A percentile compares a stretch with the other conserved stretches of the same genome.
Conservation (phyloP, 2,329 filamentous ascomycete genomes). For the Albifimbria verrucaria region DNA sequence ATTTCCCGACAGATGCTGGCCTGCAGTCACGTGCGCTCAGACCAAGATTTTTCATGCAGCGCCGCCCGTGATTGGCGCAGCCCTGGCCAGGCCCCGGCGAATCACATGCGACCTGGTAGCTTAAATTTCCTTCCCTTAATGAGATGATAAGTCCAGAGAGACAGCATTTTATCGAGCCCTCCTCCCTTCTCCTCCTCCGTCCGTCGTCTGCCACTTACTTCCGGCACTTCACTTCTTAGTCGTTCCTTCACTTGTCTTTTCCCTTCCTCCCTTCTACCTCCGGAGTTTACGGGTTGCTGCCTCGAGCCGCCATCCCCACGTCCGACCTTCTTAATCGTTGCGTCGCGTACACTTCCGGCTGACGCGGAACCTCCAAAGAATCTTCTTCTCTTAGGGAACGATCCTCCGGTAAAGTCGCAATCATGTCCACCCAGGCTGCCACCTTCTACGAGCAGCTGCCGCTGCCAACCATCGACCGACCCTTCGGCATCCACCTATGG, state of each 20-base stretch:
- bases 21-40: constrained; percentile 5
- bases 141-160: constrained; percentile 16
- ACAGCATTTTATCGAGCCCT: constrained; percentile 15
- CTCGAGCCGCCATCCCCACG: constrained; percentile 4
- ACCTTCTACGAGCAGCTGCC: constrained; percentile 56
- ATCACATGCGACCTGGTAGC: constrained; percentile 27
- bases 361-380: constrained; percentile 3
- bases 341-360: not conserved
- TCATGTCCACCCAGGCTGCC: constrained; percentile 35
- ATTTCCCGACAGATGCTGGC: too few relatives aligned
- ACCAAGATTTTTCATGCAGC: constrained; percentile 1
- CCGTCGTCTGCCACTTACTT: too few relatives aligned
- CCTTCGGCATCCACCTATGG: constrained; percentile 90
- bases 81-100: constrained; percentile 14
- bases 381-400: constrained; percentile 6
- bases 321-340: not conserved
- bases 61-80: constrained; percentile 16
- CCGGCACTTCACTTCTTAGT: constrained; percentile 30
- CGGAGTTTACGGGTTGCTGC: constrained; percentile 15
- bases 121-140: constrained; percentile 36
- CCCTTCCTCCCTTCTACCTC: constrained; percentile 21
- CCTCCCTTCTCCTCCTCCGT: constrained; percentile 20
- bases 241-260: constrained; percentile 28
- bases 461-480: constrained; percentile 80
- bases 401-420: constrained; percentile 15